A percentile compares a stretch with the other conserved stretches of the same genome.
These are phyloP conservation scores for Trypanosoma platydactyli DNA, from an alignment of 208 protist genomes.

Conservation along the genomic window DNA sequence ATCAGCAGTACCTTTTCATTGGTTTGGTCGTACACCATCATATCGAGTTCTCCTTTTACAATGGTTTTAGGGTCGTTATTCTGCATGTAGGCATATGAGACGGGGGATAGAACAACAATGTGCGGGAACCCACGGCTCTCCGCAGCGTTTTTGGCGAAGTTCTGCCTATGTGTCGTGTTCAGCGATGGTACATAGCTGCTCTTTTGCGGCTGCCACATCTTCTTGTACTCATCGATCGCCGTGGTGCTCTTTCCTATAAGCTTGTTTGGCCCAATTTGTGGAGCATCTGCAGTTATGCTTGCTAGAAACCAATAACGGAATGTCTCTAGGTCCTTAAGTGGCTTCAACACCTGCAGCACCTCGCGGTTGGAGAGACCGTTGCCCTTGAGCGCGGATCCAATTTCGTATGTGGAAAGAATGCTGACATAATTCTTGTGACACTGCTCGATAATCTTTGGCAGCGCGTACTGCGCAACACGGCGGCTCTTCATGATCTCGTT, in stretches of 20 bases:
- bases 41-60: conserved; percentile 63
- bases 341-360: conserved; percentile 48
- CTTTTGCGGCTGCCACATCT: conserved; percentile 74
- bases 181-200: conserved; percentile 72
- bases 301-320: conserved; percentile 88
- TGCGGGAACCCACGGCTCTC: conserved; percentile 60
- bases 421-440: conserved; percentile 77
- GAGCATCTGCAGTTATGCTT: conserved; percentile 75
- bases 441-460: conserved; percentile 79
- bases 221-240: conserved; percentile 73
- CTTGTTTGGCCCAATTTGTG: conserved; percentile 84
- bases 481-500: conserved; percentile 57
- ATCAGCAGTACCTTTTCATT: conserved; percentile 88
- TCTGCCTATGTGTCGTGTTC: conserved; percentile 54
- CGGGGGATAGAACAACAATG: conserved; percentile 69
- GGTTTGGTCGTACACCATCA: conserved; percentile 83
- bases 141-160: conserved; percentile 64
- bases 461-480: conserved; percentile 76
- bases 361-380: conserved; percentile 36
- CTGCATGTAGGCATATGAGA: conserved; percentile 80
- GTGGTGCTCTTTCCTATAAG: conserved; percentile 74
- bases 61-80: conserved; percentile 78
- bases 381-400: conserved; percentile 58
- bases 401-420: conserved; percentile 59
- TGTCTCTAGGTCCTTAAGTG: conserved; percentile 67